Evolutionary conservation across 768 basidiomycete species (phyloP), one percentile per base, ranked within the genome.

Genomic region (Boletus vinaceobasis): DNA sequence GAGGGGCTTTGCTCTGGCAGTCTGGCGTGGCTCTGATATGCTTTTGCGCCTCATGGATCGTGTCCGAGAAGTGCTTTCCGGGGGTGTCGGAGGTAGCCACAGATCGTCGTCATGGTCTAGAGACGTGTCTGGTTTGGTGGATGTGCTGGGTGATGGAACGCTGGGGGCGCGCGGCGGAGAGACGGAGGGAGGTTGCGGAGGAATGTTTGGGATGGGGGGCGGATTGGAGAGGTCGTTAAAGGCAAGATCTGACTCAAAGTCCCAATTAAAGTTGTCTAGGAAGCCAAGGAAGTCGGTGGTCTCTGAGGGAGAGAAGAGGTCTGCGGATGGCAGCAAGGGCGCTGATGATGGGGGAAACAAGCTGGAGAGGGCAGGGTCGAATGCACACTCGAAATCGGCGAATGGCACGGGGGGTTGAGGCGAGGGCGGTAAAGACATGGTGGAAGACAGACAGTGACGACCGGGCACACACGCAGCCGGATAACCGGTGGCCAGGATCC

Each of bases 251-350:
- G 75, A 59, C 27, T 79, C 76, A 55, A 83, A 75, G 51, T 88
- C 86, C 83, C 84, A 85, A 63, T 76, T 79, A 64, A 91, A 89
- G 70, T 85, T 86, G 71, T 92, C 89, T 67, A 93, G 82, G 68
- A 93, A 93, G 52, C 86, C 85, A 56, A 91, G 78, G 50, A 93
- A 75, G 70, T 90, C 84, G 0, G 84, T 87, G 6, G 87, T 87
- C 71, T 93, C 90, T 57, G 85, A 79, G 0, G 82, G 77, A 9
- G 89, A 87, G 70, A 93, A 88, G 60, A 93, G 83, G 66, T 87
- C 87, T 26, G 87, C 83, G 7, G 88, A 87, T 0, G 88, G 74
- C 0, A 87, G 87, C 0, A 88, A 67, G 0, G 87, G 81, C 0
- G 81, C 79, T 0, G 84, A 81, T 13, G 79, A 75, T 0, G 86